Evolutionary conservation across 2,329 filamentous ascomycete genomes (phyloP).

Genomic region (Botrytis byssoidea): DNA sequence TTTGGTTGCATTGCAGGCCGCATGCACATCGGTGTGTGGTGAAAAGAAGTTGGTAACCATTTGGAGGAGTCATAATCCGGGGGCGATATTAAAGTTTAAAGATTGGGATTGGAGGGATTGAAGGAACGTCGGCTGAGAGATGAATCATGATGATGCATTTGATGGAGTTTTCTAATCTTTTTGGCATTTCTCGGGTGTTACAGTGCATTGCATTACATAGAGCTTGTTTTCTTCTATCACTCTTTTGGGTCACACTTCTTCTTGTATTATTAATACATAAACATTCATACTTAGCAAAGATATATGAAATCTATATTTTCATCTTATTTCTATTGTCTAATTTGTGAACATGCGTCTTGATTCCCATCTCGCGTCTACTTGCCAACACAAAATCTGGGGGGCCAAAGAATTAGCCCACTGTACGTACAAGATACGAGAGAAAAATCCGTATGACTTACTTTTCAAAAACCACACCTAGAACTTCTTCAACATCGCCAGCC

Average conservation of each 20-base stretch:
- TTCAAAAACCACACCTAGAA: conserved; percentile 94
- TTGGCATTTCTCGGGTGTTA: neutral
- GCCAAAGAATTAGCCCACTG: conserved; percentile 17
- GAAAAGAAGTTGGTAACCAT: neutral
- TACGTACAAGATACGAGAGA: neutral
- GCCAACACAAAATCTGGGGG: conserved; percentile 36
- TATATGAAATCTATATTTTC: neutral
- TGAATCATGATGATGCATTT: conserved; percentile 4
- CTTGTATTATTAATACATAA: conserved; percentile 1
- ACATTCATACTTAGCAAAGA: neutral
- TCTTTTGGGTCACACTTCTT: neutral
- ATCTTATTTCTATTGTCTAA: neutral
- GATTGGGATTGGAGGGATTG: neutral
- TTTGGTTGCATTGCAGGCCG: neutral
- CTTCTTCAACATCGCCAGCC: conserved; percentile 87
- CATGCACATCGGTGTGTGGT: neutral
- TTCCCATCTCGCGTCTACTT: conserved; percentile 28
- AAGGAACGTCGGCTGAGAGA: neutral
- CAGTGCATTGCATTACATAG: neutral
- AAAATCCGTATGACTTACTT: conserved; percentile 55
- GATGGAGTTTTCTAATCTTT: neutral
- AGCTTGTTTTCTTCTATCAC: neutral
- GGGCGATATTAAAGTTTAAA: neutral
- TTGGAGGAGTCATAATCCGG: neutral
- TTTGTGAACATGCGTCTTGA: neutral